Conservation (phyloP, 2,329 filamentous ascomycete genomes). For the Fusarium sp. region DNA sequence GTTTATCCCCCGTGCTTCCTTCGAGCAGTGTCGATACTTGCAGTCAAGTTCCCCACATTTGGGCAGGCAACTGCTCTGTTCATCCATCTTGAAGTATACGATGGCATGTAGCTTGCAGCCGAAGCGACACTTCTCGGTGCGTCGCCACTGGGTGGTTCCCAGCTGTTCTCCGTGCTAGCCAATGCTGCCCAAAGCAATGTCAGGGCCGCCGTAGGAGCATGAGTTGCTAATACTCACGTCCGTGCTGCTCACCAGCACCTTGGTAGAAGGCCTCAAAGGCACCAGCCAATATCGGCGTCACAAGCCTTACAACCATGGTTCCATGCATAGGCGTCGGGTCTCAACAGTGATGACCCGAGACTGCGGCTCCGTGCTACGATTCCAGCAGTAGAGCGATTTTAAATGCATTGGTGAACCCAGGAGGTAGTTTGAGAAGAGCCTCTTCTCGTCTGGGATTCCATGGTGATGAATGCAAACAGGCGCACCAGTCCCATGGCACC, state of each 20-base stretch:
- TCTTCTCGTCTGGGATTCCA: neutral
- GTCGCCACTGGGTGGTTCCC: slow-evolving; percentile 63
- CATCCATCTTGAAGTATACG: slow-evolving; percentile 65
- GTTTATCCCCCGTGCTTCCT: neutral
- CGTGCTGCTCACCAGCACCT: slow-evolving; percentile 44
- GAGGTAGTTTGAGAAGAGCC: neutral
- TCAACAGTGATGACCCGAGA: neutral
- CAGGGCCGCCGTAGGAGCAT: slow-evolving; percentile 61
- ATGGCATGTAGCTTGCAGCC: slow-evolving; percentile 59
- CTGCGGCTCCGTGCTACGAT: neutral
- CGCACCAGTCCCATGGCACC: neutral
- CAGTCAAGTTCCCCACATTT: slow-evolving; percentile 62
- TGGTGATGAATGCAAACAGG: neutral
- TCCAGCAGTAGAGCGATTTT: neutral
- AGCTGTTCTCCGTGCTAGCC: slow-evolving; percentile 63
- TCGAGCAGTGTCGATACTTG: neutral
- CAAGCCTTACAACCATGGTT: neutral
- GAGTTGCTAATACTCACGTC: slow-evolving; percentile 64
- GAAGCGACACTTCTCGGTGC: slow-evolving; percentile 59
- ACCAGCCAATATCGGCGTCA: neutral
- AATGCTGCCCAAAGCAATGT: slow-evolving; percentile 68
- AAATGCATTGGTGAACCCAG: neutral
- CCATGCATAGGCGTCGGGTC: neutral
- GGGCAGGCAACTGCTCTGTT: slow-evolving; percentile 53
- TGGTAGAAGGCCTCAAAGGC: neutral